These are phyloP conservation scores for Nakaseomyces uthaithaninus DNA, from an alignment of 1,139 yeast species.

Conservation along the genomic window DNA sequence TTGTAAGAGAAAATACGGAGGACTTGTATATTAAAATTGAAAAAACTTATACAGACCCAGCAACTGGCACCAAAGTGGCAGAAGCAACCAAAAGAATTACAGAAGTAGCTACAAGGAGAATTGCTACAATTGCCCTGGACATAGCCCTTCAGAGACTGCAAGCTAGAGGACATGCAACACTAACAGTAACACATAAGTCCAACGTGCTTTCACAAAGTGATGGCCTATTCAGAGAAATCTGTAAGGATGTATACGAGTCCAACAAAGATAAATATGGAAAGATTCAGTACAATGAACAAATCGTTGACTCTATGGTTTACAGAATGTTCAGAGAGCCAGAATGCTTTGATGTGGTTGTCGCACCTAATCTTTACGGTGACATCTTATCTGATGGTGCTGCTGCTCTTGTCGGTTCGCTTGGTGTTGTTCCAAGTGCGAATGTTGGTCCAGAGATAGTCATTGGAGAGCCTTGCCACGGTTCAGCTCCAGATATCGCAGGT, in stretches of 20 bases:
- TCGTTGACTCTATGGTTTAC: constrained; percentile 98
- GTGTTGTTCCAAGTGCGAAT: constrained; percentile 96
- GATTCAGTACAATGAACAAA: constrained; percentile 79
- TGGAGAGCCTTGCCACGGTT: constrained; percentile 99
- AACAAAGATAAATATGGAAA: constrained; percentile 49
- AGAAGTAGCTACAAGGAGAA: constrained; percentile 75
- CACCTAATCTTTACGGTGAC: constrained; percentile 97
- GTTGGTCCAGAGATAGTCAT: constrained; percentile 94
- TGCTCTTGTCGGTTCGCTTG: constrained; percentile 94
- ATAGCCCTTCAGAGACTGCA: constrained; percentile 88
- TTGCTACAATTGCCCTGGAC: constrained; percentile 85
- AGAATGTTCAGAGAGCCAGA: constrained; percentile 97
- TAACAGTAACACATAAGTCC: constrained; percentile 94
- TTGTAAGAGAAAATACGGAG: constrained; percentile 97
- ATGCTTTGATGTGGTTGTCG: constrained; percentile 93
- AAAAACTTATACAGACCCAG: constrained; percentile 57
- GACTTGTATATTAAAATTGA: constrained; percentile 95
- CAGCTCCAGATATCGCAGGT: constrained; percentile 29
- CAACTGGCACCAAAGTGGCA: constrained; percentile 78
- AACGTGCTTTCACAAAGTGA: constrained; percentile 88
- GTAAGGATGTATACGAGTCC: constrained; percentile 66
- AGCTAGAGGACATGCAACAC: constrained; percentile 60
- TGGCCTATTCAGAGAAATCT: constrained; percentile 91
- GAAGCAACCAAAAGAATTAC: constrained; percentile 96
- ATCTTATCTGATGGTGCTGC: constrained; percentile 98